Base-by-base conservation (phyloP, 345 rosid genomes). In the Camelina hispida region DNA sequence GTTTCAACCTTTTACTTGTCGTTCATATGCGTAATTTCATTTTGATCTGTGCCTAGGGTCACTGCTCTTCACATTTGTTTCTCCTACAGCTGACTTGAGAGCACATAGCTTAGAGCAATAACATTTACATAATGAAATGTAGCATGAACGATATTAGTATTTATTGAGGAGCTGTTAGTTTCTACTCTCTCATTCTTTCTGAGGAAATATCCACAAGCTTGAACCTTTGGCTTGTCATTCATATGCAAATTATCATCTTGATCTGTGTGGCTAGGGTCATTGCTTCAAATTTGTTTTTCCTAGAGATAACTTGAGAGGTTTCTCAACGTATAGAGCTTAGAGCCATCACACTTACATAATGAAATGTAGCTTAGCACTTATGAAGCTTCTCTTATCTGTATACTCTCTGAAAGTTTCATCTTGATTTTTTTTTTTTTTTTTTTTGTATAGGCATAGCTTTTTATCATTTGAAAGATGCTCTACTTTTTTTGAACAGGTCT, bases 401-500 rank as follows among this genome's bases (percentile, higher is more conserved):
- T 23, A 23, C 25, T 23, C 25, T 23, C 25, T 23, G 25, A 65
- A 30, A 7, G 11, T 5, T 25, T 58, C 11, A 15, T 6, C n/a
- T 11, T 25, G 7, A 5, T 48, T 1, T 34, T 1, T 34, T 50
- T 52, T 1, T 34, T 1, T 34, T 50, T 52, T 16, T 2, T 13
- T 11, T 25, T 38, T 3, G 56, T 68, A 13, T 23, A 38, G 23
- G 51, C 66, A 30, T 44, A 44, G 8, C 22, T 16, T 69, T 46
- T 18, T 17, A 17, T 64, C 30, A 20, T 9, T 38, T 77, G 56
- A 77, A 7, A 32, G 48, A 53, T 58, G 18, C 37, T 15, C 14
- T 51, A 48, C 53, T 47, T 15, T 40, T 47, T 78, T 65, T 81
- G 64, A 55, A 52, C 84, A 90, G 93, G 83, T 78, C 90, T 16